Evolutionary conservation across 2,329 filamentous ascomycete genomes (phyloP), one percentile per base, ranked within the genome.

Genomic region (Incumbomyces delicatus): DNA sequence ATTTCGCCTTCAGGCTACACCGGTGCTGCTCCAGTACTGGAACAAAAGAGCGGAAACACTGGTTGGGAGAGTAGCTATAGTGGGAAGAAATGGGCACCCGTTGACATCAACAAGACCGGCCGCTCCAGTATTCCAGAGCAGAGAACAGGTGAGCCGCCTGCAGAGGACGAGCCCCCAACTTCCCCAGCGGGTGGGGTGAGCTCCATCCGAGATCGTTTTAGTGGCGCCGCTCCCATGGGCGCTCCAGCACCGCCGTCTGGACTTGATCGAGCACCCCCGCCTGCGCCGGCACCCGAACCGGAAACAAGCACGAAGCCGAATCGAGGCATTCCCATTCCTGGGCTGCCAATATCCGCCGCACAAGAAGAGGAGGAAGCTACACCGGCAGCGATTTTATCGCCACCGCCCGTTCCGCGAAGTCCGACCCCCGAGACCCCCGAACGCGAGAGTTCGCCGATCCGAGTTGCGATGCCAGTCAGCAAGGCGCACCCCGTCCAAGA

Each of bases 51-150:
- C 59, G 87, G 85, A 51, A 74, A 73, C 30, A 70, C 68, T 48
- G 81, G 87, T 50, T 95, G 89, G 89, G 88, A 90, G 74, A 95
- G 88, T 64, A 85, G 87, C 14, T 95, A 95, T 63, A 72, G 74
- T 41, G 90, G 90, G 51, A 96, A 95, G 72, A 83, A 79, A 30
- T 96, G 90, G 90, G 87, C 80, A 20, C 70, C 88, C 2, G 87
- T 95, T 27, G 80, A 88, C 58, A 87, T 83, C 10, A 78, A 77
- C 8, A 74, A 77, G 47, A 89, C 81, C 45, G 82, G 83, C 14
- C 81, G 81, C 47, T 80, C 79, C 49, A 74, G 72, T 58, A 72
- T 71, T 54, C 70, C 69, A 36, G 72, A 78, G 50, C 80, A 90
- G 59, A 74, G 75, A 52, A 85, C 84, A 2, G 85, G 82, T 30